Evolutionary conservation across 352 stramenopile genomes (phyloP), one percentile per base, ranked within the genome.

Genomic region (Phytophthora chlamydospora): DNA sequence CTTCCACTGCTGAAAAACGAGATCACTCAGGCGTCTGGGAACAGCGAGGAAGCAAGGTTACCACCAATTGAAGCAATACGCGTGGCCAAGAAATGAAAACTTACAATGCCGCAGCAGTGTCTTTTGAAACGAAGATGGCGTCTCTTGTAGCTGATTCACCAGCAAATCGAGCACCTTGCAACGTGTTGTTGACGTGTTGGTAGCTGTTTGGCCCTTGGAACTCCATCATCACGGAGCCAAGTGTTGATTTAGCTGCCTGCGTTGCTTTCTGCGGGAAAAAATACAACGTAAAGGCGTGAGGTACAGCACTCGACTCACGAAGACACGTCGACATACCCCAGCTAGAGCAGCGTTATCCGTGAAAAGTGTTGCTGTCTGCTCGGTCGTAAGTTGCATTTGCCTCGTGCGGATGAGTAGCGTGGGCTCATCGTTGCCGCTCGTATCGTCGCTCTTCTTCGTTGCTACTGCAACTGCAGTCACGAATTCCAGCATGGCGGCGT

Each of bases 1-100:
- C 36, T 83, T 85, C 77, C 77, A 88, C 19, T 71, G 57, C 32
- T 71, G 57, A 33, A 89, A 89, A n/a, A 88, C 65, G 6, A 83
- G 57, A 36, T 81, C 75, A 12, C 55, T 58, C 59, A 78, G 55
- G 29, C 56, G 54, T 9, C 76, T 87, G 53, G 12, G 6, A 12
- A 41, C 8, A 57, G 9, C 8, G 33, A 56, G 41, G 13, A 47
- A 11, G 21, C 29, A 35, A 12, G 1, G 33, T 60, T 21, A 68
- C 31, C 9, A 44, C 4, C 24, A 29, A 6, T 29, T 29, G 3
- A 17, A 29, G 35, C n/a, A 48, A 14, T 29, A 29, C 24, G 24
- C 24, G 24, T 29, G 24, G 8, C 14, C 1, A 34, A 29, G 5
- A 24, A 32, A 38, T 44, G 17, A 45, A 11, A 38, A 75, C 70